phyloP scores from a whole-genome alignment of 192 early-diverging fungal species.

The Coemansia sp. region DNA sequence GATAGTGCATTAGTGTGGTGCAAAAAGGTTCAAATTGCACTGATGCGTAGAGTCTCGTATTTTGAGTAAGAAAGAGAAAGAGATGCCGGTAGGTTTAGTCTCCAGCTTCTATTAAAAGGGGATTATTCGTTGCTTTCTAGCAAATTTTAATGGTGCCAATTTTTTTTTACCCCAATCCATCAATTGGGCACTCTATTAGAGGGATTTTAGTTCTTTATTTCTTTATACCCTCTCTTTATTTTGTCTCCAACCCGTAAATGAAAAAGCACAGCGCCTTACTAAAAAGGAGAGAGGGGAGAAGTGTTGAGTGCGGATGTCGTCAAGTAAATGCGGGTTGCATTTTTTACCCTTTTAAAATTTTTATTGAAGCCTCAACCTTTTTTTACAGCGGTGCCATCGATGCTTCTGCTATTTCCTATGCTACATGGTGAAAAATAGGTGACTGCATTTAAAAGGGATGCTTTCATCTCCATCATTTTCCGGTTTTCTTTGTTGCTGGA shows the following conservation, averaged over 20 bases:
- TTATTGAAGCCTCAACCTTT: not conserved
- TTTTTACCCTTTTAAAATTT: not conserved
- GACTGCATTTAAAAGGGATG: not conserved
- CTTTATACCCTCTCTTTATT: not conserved
- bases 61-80: too few relatives aligned
- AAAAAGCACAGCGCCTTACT: not conserved
- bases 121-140: too few relatives aligned
- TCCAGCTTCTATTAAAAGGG: too few relatives aligned
- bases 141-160: too few relatives aligned
- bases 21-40: too few relatives aligned
- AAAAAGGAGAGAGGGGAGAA: not conserved
- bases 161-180: too few relatives aligned
- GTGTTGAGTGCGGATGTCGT: not conserved
- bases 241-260: not conserved
- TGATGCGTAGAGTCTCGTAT: too few relatives aligned
- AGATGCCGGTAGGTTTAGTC: too few relatives aligned
- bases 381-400: not conserved
- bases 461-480: not conserved
- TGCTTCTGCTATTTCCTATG: not conserved
- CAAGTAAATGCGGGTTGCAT: not conserved
- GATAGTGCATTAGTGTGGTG: too few relatives aligned
- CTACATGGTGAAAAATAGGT: not conserved
- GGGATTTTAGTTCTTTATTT: not conserved
- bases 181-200: too few relatives aligned
- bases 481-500: not conserved